Conservation (phyloP, 1,284 basidiomycete genomes). For the Boletus hoseneyae region DNA sequence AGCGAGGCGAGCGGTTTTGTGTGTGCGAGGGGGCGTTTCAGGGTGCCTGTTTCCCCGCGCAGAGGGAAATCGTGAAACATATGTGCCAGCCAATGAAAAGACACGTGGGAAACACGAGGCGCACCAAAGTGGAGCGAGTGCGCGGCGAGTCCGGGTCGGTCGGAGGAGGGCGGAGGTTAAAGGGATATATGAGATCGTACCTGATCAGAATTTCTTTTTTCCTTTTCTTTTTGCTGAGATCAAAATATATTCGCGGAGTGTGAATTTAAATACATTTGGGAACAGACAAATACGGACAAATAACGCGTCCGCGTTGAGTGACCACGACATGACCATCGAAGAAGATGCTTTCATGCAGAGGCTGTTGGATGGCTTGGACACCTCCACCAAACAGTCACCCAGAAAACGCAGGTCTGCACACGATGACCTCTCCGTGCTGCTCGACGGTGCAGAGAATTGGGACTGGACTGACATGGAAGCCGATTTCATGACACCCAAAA, state of each 20-base stretch:
- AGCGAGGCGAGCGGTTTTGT: background rate
- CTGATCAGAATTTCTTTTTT: too few species aligned
- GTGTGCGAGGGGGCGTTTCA: background rate
- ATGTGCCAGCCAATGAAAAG: conserved; percentile 11
- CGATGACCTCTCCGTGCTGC: conserved; percentile 39
- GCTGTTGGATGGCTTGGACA: conserved; percentile 45
- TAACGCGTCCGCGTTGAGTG: conserved; percentile 26
- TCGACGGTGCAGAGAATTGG: conserved; percentile 54
- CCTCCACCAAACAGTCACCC: conserved; percentile 19
- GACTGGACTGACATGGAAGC: conserved; percentile 47
- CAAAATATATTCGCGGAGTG: conserved; percentile 15
- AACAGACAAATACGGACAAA: conserved; percentile 18
- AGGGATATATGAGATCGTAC: too few species aligned
- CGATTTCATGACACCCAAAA: conserved; percentile 40
- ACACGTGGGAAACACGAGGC: conserved; percentile 15
- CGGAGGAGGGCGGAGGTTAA: background rate
- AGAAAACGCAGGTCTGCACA: conserved; percentile 3
- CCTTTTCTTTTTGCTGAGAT: background rate
- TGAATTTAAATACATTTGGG: background rate
- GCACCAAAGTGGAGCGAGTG: background rate
- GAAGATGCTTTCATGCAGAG: conserved; percentile 47
- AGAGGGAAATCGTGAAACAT: conserved; percentile 8
- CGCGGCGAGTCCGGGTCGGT: background rate
- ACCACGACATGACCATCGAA: conserved; percentile 27
- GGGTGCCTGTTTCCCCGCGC: conserved; percentile 2